These are phyloP conservation scores for Ustulina deusta DNA, from an alignment of 2,329 filamentous ascomycete genomes.

Conservation along the genomic window DNA sequence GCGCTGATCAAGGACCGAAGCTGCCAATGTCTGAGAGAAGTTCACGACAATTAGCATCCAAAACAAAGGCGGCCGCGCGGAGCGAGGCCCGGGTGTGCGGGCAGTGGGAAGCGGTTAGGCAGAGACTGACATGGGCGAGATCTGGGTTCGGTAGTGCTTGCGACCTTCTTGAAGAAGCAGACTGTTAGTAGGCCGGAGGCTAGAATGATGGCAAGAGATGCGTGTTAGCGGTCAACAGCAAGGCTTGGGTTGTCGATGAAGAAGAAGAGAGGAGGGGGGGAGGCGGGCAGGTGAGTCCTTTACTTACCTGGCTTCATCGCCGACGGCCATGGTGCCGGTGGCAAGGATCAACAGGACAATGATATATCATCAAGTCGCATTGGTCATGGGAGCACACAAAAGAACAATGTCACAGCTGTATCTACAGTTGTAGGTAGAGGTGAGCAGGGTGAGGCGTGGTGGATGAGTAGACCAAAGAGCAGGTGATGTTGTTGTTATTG, in stretches of 20 bases:
- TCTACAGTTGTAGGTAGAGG: neutral
- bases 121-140: conserved; percentile 71
- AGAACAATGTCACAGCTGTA: neutral
- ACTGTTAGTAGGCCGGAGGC: conserved; percentile 73
- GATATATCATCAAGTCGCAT: conserved; percentile 50
- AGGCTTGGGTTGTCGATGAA: neutral
- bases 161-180: conserved; percentile 71
- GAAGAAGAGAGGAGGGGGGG: neutral
- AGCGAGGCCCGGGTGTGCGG: conserved; percentile 1
- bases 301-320: conserved; percentile 63
- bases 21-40: conserved; percentile 77
- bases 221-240: conserved; percentile 21
- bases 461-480: neutral
- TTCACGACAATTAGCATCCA: conserved; percentile 27
- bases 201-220: conserved; percentile 50
- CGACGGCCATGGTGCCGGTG: conserved; percentile 64
- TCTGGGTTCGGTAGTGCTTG: conserved; percentile 75
- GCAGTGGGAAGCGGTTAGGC: conserved; percentile 1
- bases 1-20: conserved; percentile 90
- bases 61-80: conserved; percentile 6
- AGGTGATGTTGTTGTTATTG: neutral
- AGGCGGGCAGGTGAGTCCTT: conserved; percentile 17
- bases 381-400: conserved; percentile 41
- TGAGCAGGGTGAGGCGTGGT: neutral
- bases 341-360: conserved; percentile 42